These are phyloP conservation scores for Aspergillus amoenus DNA, from an alignment of 2,329 filamentous ascomycete genomes.

Conservation along the genomic window DNA sequence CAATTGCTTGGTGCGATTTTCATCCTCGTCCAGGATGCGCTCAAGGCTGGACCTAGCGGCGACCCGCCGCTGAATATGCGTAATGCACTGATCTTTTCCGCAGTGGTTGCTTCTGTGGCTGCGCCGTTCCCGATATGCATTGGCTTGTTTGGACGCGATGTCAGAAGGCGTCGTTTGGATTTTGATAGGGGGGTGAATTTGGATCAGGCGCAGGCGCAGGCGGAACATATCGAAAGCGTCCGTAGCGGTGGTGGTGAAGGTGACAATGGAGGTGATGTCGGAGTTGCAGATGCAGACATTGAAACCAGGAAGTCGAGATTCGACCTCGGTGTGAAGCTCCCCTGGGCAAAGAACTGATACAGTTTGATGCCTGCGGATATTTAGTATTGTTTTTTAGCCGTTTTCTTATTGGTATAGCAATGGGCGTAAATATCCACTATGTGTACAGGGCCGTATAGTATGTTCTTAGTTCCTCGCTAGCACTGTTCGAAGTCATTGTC, in stretches of 20 bases:
- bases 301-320: constrained; percentile 5
- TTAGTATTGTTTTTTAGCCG: background rate
- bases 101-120: constrained; percentile 64
- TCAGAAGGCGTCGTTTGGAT: constrained; percentile 41
- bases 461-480: too few relatives aligned
- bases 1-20: constrained; percentile 84
- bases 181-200: constrained; percentile 35
- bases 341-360: constrained; percentile 4
- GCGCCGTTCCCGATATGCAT: constrained; percentile 68
- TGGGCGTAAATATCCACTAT: too few relatives aligned
- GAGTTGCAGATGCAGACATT: background rate
- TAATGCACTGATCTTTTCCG: constrained; percentile 73
- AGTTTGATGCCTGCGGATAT: too few relatives aligned
- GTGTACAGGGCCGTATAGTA: too few relatives aligned
- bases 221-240: background rate
- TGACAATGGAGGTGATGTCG: background rate
- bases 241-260: background rate
- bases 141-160: constrained; percentile 64
- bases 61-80: constrained; percentile 71
- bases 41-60: constrained; percentile 54
- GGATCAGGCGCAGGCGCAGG: constrained; percentile 8
- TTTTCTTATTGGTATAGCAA: too few relatives aligned
- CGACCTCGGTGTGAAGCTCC: constrained; percentile 3
- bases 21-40: constrained; percentile 75
- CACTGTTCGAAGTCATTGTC: too few relatives aligned